A percentile compares a stretch with the other conserved stretches of the same genome.
These are phyloP conservation scores for Eimeria mitis DNA, from an alignment of 169 alveolate genomes.

Conservation along the genomic window DNA sequence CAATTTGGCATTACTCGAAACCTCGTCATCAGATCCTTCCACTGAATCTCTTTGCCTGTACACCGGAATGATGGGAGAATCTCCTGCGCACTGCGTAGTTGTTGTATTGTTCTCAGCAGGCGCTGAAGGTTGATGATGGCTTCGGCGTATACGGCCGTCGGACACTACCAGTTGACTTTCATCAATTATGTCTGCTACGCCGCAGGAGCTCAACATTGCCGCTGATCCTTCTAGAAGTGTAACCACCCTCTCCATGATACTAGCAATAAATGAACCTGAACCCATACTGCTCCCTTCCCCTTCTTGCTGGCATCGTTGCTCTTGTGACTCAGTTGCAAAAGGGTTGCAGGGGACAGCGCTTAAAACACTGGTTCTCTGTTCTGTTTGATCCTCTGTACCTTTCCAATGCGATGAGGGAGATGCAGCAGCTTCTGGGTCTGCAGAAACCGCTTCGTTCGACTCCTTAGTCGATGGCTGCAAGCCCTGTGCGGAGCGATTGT, in stretches of 20 bases:
- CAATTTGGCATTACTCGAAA: neutral
- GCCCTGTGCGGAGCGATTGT: neutral
- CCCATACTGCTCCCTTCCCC: neutral
- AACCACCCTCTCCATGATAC: neutral
- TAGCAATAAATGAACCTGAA: neutral
- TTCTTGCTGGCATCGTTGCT: neutral
- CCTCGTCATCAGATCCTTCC: neutral
- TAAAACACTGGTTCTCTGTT: neutral
- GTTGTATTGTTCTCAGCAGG: neutral
- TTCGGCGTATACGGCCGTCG: neutral
- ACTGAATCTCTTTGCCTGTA: neutral
- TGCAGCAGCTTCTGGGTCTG: neutral
- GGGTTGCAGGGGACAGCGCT: neutral
- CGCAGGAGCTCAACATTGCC: constrained; percentile 5
- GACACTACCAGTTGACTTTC: constrained; percentile 2
- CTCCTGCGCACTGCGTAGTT: neutral
- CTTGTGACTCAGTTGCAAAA: neutral
- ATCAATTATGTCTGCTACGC: neutral
- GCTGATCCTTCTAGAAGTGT: constrained; percentile 2
- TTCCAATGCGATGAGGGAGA: neutral
- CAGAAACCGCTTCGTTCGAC: neutral
- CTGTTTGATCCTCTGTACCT: neutral
- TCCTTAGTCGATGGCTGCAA: neutral
- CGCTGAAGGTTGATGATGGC: neutral
- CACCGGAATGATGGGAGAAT: neutral